Evolutionary conservation across 768 basidiomycete genomes (phyloP).

Genomic region (Pluteus cervinus): DNA sequence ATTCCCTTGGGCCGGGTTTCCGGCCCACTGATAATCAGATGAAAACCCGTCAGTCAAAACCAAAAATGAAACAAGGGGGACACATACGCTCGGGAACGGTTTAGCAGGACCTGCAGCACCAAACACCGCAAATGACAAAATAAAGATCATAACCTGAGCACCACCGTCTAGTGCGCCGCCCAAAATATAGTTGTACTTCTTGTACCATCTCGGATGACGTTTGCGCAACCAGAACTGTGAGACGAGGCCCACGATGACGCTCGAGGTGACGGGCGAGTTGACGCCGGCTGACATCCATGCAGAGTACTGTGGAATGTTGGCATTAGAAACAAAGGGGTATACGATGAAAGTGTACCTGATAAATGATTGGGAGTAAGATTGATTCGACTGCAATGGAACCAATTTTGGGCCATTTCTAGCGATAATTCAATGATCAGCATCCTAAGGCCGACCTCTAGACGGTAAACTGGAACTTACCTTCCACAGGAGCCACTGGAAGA

Average conservation of each 20-base stretch:
- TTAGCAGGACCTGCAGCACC: conserved; percentile 44
- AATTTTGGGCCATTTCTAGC: conserved; percentile 51
- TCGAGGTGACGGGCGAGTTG: conserved; percentile 42
- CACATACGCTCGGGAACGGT: conserved; percentile 41
- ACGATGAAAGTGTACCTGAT: conserved; percentile 26
- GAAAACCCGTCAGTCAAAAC: conserved; percentile 4
- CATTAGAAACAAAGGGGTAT: not conserved
- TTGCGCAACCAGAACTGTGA: conserved; percentile 56
- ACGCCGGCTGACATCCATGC: conserved; percentile 44
- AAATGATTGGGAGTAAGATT: conserved; percentile 51
- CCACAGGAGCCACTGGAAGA: conserved; percentile 45
- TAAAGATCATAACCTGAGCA: conserved; percentile 56
- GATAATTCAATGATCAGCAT: conserved; percentile 16
- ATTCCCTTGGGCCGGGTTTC: conserved; percentile 47
- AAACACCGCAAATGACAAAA: conserved; percentile 58
- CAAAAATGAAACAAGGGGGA: not conserved
- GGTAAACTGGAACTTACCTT: conserved; percentile 33
- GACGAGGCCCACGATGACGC: conserved; percentile 43
- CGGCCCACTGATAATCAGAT: conserved; percentile 40
- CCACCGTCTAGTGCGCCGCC: conserved; percentile 63
- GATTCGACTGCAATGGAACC: conserved; percentile 41
- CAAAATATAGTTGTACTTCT: conserved; percentile 58
- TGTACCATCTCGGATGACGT: conserved; percentile 60
- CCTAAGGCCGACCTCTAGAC: too few species aligned
- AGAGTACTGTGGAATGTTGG: conserved; percentile 23